phyloP scores from a whole-genome alignment of 176 grass and related monocot species.

The Raddia guianensis region DNA sequence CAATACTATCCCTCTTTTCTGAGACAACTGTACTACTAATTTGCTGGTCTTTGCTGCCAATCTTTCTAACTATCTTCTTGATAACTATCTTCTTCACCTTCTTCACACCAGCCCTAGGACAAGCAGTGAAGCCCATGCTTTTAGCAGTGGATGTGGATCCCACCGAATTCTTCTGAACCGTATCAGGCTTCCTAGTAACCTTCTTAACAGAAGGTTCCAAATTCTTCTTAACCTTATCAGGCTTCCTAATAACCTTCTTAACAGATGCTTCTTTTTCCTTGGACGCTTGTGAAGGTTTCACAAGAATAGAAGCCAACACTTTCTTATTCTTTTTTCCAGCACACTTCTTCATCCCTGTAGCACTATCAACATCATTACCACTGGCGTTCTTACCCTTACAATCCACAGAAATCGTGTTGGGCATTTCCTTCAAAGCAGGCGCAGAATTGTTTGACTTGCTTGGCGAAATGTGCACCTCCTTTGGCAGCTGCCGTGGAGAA shows the following conservation, averaged over 20 bases:
- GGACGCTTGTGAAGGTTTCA: constrained; percentile 45
- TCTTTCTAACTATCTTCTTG: constrained; percentile 69
- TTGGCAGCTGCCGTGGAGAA: constrained; percentile 37
- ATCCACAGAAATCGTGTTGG: constrained; percentile 37
- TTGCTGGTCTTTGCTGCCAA: constrained; percentile 48
- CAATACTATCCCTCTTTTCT: constrained; percentile 50
- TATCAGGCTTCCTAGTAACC: constrained; percentile 37
- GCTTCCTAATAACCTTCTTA: constrained; percentile 44
- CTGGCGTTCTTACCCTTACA: constrained; percentile 46
- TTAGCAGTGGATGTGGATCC: constrained; percentile 42
- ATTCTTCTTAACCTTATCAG: constrained; percentile 38
- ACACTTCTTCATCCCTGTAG: constrained; percentile 56
- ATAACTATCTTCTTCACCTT: constrained; percentile 59
- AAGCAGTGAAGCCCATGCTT: constrained; percentile 16
- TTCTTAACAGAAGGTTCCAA: constrained; percentile 25
- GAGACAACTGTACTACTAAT: constrained; percentile 24
- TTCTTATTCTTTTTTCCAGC: constrained; percentile 55
- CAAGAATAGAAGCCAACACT: constrained; percentile 49
- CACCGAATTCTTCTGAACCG: constrained; percentile 32
- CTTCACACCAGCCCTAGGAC: constrained; percentile 39
- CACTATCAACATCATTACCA: constrained; percentile 52
- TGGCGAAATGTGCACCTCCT: constrained; percentile 51
- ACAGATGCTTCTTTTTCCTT: constrained; percentile 46
- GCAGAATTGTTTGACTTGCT: constrained; percentile 43
- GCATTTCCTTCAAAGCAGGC: constrained; percentile 42